These are phyloP conservation scores for Iberis pinnata DNA, from an alignment of 345 rosid genomes.

Conservation along the genomic window DNA sequence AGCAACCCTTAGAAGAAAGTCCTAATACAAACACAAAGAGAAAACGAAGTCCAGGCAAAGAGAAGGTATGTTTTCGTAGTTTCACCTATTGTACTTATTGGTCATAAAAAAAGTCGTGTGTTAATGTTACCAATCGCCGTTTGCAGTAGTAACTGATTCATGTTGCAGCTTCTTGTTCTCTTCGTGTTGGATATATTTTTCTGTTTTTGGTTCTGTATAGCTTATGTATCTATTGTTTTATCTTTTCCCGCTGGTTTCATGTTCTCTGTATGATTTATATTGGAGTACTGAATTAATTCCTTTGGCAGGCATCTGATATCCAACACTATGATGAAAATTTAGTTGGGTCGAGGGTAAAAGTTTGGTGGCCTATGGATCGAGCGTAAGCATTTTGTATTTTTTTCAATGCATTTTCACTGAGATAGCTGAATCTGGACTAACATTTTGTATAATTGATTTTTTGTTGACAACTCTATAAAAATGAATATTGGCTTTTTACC, in stretches of 20 bases:
- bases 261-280: too few species aligned
- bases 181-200: slow-evolving; percentile 5
- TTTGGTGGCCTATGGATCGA: slow-evolving; percentile 92
- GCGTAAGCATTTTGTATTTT: slow-evolving; percentile 35
- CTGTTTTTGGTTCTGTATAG: too few species aligned
- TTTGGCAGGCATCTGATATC: slow-evolving; percentile 50
- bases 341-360: slow-evolving; percentile 69
- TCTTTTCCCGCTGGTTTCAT: too few species aligned
- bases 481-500: background rate
- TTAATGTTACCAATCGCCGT: slow-evolving; percentile 5
- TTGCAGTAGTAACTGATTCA: slow-evolving; percentile 14
- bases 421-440: slow-evolving; percentile 10
- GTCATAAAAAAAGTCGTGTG: background rate
- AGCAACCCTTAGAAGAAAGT: slow-evolving; percentile 42
- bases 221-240: too few species aligned
- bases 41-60: slow-evolving; percentile 48
- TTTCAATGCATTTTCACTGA: slow-evolving; percentile 3
- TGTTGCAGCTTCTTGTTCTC: slow-evolving; percentile 6
- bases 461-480: slow-evolving; percentile 3
- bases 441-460: background rate
- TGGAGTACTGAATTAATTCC: slow-evolving; percentile 20
- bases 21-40: slow-evolving; percentile 55
- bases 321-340: slow-evolving; percentile 40
- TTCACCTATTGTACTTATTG: background rate
- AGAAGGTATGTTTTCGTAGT: slow-evolving; percentile 38